phyloP scores from a whole-genome alignment of 2,329 filamentous ascomycete species.

The Fonsecaea erecta region DNA sequence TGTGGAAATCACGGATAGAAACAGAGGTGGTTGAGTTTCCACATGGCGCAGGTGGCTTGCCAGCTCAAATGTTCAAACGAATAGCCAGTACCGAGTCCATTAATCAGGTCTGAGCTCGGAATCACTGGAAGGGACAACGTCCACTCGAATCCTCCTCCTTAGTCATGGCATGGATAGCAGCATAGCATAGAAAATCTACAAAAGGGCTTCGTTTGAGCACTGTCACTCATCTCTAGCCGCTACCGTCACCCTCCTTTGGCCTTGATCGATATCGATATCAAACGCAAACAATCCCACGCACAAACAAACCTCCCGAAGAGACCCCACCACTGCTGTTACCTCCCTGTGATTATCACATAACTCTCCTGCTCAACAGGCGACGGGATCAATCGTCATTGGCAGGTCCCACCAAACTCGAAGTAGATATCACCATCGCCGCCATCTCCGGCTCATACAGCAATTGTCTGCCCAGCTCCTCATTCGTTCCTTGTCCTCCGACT shows the following conservation, averaged over 20 bases:
- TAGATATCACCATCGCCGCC: slow-evolving; percentile 25
- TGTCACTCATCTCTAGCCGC: not conserved
- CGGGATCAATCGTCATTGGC: not conserved
- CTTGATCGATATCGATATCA: slow-evolving; percentile 11
- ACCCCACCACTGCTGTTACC: slow-evolving; percentile 15
- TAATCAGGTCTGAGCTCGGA: not conserved
- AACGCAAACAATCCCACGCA: not conserved
- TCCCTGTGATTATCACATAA: slow-evolving; percentile 12
- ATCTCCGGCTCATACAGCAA: slow-evolving; percentile 5
- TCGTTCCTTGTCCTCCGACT: slow-evolving; percentile 4
- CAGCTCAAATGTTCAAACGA: not conserved
- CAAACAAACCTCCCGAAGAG: slow-evolving; percentile 10
- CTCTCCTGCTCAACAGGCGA: slow-evolving; percentile 1
- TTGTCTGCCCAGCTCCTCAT: not conserved
- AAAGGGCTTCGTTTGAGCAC: slow-evolving; percentile 2
- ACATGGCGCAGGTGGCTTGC: slow-evolving; percentile 17
- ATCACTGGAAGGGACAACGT: not conserved
- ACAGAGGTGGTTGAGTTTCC: not conserved
- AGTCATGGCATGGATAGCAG: not conserved
- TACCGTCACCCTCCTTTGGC: not conserved
- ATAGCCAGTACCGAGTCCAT: slow-evolving; percentile 6
- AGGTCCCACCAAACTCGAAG: not conserved
- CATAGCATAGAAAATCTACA: not conserved
- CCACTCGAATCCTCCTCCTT: not conserved
- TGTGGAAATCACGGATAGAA: not conserved